A percentile compares a stretch with the other conserved stretches of the same genome.
Conservation (phyloP, 2,329 filamentous ascomycete species). For the Alternaria sp. region DNA sequence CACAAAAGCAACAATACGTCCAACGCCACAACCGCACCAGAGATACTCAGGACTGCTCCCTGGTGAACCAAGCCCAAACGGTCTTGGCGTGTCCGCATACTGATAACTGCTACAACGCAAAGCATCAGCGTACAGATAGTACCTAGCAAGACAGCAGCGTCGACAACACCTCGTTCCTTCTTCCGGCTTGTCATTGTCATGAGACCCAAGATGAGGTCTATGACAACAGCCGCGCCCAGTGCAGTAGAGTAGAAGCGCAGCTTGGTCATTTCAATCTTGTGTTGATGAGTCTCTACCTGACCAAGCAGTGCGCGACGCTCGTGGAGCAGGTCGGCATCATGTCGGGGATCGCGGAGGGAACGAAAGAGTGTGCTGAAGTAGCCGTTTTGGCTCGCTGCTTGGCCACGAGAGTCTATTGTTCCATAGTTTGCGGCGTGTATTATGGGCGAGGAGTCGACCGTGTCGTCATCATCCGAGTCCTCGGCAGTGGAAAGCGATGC, state of each 20-base stretch:
- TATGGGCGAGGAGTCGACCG: constrained; percentile 50
- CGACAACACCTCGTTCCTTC: constrained; percentile 74
- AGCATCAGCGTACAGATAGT: constrained; percentile 68
- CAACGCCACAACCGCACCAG: constrained; percentile 35
- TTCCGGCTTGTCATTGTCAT: constrained; percentile 74
- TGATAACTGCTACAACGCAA: constrained; percentile 39
- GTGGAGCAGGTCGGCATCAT: constrained; percentile 55
- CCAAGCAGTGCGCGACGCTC: constrained; percentile 59
- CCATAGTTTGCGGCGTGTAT: constrained; percentile 59
- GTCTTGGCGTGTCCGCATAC: constrained; percentile 43
- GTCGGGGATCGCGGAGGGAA: constrained; percentile 33
- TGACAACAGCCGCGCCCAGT: constrained; percentile 66
- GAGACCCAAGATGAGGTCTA: constrained; percentile 70
- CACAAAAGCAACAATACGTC: constrained; percentile 44
- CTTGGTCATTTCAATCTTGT: constrained; percentile 47
- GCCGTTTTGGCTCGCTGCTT: constrained; percentile 20
- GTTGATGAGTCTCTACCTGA: constrained; percentile 42
- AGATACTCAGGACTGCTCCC: constrained; percentile 36
- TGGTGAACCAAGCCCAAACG: constrained; percentile 44
- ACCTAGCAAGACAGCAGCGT: constrained; percentile 74
- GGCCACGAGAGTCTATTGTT: constrained; percentile 26
- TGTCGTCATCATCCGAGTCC: constrained; percentile 62
- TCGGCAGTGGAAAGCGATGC: constrained; percentile 47
- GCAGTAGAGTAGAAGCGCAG: constrained; percentile 57
- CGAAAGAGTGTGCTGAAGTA: constrained; percentile 46